Evolutionary conservation across 768 basidiomycete species (phyloP).

Genomic region (Filobasidium floriforme): DNA sequence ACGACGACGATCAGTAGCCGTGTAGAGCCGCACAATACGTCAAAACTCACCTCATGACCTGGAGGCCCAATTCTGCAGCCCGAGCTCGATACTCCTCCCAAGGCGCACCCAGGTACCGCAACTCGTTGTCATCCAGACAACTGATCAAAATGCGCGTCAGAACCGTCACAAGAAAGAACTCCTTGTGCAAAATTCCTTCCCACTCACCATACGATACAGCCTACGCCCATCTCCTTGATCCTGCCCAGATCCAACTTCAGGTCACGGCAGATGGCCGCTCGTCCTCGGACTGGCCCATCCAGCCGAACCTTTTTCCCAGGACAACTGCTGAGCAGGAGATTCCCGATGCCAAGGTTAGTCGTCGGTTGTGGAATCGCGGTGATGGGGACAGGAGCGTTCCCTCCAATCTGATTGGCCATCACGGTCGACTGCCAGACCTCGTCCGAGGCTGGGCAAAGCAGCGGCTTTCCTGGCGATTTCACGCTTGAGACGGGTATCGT

Average conservation of each 20-base stretch:
- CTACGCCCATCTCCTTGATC: slow-evolving; percentile 63
- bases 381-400: slow-evolving; percentile 20
- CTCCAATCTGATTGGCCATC: slow-evolving; percentile 24
- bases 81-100: slow-evolving; percentile 67
- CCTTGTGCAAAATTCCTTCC: not conserved
- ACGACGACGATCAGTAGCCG: not conserved
- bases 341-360: slow-evolving; percentile 55
- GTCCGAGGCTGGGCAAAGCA: slow-evolving; percentile 24
- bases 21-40: slow-evolving; percentile 5
- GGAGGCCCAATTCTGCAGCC: slow-evolving; percentile 61
- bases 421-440: slow-evolving; percentile 35
- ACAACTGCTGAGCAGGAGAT: slow-evolving; percentile 79
- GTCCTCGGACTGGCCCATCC: slow-evolving; percentile 66
- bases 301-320: slow-evolving; percentile 78
- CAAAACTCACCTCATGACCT: slow-evolving; percentile 63
- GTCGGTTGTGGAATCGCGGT: slow-evolving; percentile 15
- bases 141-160: slow-evolving; percentile 44
- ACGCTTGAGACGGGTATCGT: not conserved
- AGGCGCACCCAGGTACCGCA: slow-evolving; percentile 74
- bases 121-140: slow-evolving; percentile 76
- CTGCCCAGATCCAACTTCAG: slow-evolving; percentile 66
- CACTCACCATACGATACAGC: slow-evolving; percentile 72
- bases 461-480: not conserved
- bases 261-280: slow-evolving; percentile 75
- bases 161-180: not conserved